Percentiles rank a stretch among this genome's conserved stretches.
Conservation (phyloP, 129 eudicot species). For the Flaveria sonorensis region DNA sequence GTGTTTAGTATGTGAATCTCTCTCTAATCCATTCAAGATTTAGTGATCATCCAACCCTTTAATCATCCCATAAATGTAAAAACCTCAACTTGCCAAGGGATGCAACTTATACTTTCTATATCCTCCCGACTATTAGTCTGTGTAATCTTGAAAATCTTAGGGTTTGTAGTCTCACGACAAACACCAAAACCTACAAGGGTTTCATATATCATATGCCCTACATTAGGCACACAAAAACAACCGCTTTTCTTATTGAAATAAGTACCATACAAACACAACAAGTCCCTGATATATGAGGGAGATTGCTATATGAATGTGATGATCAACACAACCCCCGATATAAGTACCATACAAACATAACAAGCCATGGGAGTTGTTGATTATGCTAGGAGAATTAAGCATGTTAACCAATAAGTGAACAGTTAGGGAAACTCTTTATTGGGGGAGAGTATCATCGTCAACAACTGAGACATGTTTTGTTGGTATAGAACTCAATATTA, state of each 20-base stretch:
- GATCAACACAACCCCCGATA: background rate
- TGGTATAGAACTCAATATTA: no score
- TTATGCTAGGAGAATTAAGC: background rate
- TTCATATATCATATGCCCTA: background rate
- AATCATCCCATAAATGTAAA: no score
- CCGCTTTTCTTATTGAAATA: constrained; percentile 24
- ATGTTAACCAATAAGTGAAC: background rate
- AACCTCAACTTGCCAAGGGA: constrained; percentile 4
- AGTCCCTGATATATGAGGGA: no score
- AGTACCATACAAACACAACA: constrained; percentile 35
- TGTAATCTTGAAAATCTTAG: constrained; percentile 35
- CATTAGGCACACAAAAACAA: constrained; percentile 17
- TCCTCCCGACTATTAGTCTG: background rate
- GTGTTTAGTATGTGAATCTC: no score
- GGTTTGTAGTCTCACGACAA: constrained; percentile 28
- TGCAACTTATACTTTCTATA: background rate
- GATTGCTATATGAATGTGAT: no score
- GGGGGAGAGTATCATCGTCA: constrained; percentile 10
- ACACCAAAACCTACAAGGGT: constrained; percentile 48
- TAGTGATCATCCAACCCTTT: no score
- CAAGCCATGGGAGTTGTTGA: constrained; percentile 36
- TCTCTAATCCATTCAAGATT: no score
- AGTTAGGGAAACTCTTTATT: background rate
- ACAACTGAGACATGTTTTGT: background rate
- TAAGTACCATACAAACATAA: constrained; percentile 33